Conservation (phyloP, 164 flowering plant species). For the Stephania yunnanensis region DNA sequence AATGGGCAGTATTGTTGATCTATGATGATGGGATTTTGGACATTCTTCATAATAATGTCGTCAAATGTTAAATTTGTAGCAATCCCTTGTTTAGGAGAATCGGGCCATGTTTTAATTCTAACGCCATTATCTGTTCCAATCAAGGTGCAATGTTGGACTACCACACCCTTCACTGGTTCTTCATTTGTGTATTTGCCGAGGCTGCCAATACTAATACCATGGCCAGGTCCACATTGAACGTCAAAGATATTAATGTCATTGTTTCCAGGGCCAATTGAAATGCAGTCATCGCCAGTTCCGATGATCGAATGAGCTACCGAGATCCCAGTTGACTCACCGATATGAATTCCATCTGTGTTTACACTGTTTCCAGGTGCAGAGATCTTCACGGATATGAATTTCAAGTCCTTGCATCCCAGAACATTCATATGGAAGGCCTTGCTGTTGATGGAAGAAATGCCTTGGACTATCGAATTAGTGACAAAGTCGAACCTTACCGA, state of each 20-base stretch:
- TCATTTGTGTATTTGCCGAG: conserved; percentile 48
- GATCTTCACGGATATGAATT: conserved; percentile 11
- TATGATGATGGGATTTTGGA: conserved; percentile 55
- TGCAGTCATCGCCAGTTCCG: conserved; percentile 34
- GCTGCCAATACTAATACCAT: conserved; percentile 63
- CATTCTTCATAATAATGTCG: conserved; percentile 37
- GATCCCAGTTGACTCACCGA: conserved; percentile 6
- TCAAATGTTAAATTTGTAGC: conserved; percentile 37
- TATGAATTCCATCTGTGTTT: conserved; percentile 28
- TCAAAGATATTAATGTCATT: conserved; percentile 13
- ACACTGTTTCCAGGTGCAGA: conserved; percentile 22
- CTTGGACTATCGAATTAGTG: conserved; percentile 19
- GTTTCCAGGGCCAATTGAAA: conserved; percentile 37
- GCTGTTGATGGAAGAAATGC: conserved; percentile 28
- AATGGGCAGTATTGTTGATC: conserved; percentile 53
- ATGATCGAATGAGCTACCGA: conserved; percentile 5
- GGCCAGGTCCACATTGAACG: conserved; percentile 47
- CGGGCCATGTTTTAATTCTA: conserved; percentile 50
- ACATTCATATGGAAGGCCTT: conserved; percentile 32
- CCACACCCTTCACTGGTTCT: conserved; percentile 32
- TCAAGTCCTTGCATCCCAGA: conserved; percentile 21
- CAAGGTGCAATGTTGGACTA: conserved; percentile 39
- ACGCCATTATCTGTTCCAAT: conserved; percentile 44
- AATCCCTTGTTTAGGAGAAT: conserved; percentile 11
- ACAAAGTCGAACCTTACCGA: conserved; percentile 28